Evolutionary conservation across 768 basidiomycete genomes (phyloP).

Genomic region (Rhizopogon vulgaris): DNA sequence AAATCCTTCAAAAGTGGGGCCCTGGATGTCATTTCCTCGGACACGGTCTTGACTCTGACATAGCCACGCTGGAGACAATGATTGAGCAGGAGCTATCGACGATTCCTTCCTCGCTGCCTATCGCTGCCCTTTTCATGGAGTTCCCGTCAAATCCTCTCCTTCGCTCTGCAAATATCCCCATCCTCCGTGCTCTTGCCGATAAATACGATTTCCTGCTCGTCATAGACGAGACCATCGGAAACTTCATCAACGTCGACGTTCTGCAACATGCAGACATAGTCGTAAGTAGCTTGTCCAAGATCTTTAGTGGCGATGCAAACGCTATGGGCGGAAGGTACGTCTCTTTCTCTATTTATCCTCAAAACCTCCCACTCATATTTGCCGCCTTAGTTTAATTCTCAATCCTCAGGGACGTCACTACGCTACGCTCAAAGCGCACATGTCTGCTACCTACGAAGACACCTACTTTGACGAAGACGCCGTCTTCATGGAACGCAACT

Average conservation of each 20-base stretch:
- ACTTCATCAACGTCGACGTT: constrained; percentile 89
- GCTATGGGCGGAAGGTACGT: constrained; percentile 96
- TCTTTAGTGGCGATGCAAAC: constrained; percentile 92
- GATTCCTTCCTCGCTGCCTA: constrained; percentile 44
- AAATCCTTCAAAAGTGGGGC: constrained; percentile 93
- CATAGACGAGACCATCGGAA: constrained; percentile 93
- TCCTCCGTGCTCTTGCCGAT: constrained; percentile 76
- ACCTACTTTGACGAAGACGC: constrained; percentile 87
- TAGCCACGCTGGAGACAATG: constrained; percentile 63
- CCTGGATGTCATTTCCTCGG: constrained; percentile 90
- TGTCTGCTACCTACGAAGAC: constrained; percentile 69
- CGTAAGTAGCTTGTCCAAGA: constrained; percentile 87
- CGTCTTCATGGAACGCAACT: constrained; percentile 97
- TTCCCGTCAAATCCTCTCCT: constrained; percentile 95
- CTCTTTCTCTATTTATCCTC: neutral
- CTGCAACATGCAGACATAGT: constrained; percentile 84
- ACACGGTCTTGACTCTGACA: constrained; percentile 66
- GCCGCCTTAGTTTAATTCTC: constrained; percentile 62
- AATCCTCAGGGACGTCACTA: constrained; percentile 79
- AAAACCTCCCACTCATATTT: neutral
- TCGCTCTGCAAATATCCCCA: constrained; percentile 71
- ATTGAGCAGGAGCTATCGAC: constrained; percentile 40
- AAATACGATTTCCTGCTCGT: constrained; percentile 84
- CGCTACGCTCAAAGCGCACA: constrained; percentile 50
- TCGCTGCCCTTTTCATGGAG: constrained; percentile 84